Percentiles rank a stretch among this genome's conserved stretches.
Conservation (phyloP, 306 rosid genomes). For the Cucurbita moschata region DNA sequence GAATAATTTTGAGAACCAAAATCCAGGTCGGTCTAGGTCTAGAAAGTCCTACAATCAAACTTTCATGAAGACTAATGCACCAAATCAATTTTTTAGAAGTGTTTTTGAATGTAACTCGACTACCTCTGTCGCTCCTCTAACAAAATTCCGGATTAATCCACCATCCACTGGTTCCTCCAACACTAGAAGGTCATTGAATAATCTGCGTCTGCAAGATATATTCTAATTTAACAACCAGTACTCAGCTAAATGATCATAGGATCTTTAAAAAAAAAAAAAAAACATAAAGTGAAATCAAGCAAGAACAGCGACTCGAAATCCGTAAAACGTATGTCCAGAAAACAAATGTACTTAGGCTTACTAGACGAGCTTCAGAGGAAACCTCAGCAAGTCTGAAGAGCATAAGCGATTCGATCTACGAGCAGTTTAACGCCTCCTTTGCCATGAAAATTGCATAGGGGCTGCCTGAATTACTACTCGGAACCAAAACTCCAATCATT, state of each 20-base stretch:
- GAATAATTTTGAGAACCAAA: too few species aligned
- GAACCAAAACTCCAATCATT: not conserved
- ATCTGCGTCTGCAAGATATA: not conserved
- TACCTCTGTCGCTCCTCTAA: too few species aligned
- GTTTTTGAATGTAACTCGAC: too few species aligned
- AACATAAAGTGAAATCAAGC: not conserved
- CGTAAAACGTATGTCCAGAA: too few species aligned
- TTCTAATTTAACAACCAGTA: not conserved
- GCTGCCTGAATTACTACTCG: constrained; percentile 93
- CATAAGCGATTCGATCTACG: constrained; percentile 46
- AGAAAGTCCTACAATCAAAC: too few species aligned
- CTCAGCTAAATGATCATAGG: not conserved
- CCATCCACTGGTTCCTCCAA: too few species aligned
- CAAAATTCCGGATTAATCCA: too few species aligned
- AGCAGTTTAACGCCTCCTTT: constrained; percentile 53
- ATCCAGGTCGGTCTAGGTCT: too few species aligned
- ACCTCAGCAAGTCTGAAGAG: constrained; percentile 86
- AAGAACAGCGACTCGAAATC: not conserved
- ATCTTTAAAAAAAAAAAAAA: too few species aligned
- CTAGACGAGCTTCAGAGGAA: constrained; percentile 83
- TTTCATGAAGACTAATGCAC: too few species aligned
- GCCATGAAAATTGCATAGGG: constrained; percentile 34
- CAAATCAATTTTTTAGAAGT: too few species aligned
- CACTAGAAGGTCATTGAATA: too few species aligned
- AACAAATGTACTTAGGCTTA: constrained; percentile 52